Evolutionary conservation across 148 eudicot genomes (phyloP), one percentile per base, ranked within the genome.

Genomic region (Rhododendron molle): DNA sequence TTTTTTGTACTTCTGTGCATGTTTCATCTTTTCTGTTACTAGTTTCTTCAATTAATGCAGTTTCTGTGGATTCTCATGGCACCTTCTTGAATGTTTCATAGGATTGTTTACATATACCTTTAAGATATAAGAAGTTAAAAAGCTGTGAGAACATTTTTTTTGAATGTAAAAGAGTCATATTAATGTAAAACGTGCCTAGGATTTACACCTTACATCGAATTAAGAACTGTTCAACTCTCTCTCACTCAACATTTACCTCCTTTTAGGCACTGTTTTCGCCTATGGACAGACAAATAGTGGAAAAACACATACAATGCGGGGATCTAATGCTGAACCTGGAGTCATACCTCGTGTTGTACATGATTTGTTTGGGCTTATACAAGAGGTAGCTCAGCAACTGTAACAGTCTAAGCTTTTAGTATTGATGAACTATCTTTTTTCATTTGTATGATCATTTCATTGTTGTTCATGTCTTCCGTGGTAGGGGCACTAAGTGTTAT

Each of bases 201-300:
- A 71, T 30, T 71, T 71, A 13, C 14, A 14, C 76, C 38, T 30
- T 12, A 71, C 38, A 67, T 67, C 16, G 26, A 28, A 30, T 71
- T 30, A 71, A 71, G 20, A 69, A 32, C 34, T 69, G 20, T 71
- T 30, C 76, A 30, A 5, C 38, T 83, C 52, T 44, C 34, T 83
- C 65, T 44, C 38, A 28, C 21, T 77, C 26, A 30, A 62, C 62
- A 81, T 14, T 83, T 85, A 34, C 67, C 85, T 69, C 87, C 20
- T 88, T 81, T 12, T 86, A 97, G 99, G 99, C 36, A 97, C 99
- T 87, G 99, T 97, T 36, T 97, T 97, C 84, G 99, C 99, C 81
- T 97, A 97, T 89, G 99, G 99, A 56, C 99, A 97, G 88, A 95
- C 99, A 3, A 97, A 94, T 72, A 97, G 98, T 90, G 99, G 99